phyloP scores from a whole-genome alignment of 2,329 filamentous ascomycete species.

The Fusarium nisikadoi region DNA sequence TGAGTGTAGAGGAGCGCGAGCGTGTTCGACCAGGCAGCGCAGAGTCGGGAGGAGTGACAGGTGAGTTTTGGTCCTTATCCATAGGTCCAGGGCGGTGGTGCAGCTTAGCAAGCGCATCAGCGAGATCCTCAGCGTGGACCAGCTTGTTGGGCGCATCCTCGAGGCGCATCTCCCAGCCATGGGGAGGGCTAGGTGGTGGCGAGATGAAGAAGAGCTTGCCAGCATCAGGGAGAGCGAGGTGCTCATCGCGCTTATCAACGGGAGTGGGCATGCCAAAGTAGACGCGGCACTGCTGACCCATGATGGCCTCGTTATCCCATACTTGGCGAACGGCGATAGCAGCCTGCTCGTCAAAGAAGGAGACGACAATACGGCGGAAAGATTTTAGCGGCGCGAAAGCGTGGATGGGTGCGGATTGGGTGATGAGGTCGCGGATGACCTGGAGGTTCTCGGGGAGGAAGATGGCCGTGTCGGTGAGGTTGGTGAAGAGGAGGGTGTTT shows the following conservation, averaged over 20 bases:
- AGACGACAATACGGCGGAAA: conserved; percentile 83
- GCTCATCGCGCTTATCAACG: conserved; percentile 64
- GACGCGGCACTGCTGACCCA: conserved; percentile 75
- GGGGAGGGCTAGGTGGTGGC: conserved; percentile 73
- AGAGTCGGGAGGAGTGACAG: conserved; percentile 48
- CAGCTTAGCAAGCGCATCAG: conserved; percentile 71
- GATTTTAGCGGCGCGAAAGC: conserved; percentile 84
- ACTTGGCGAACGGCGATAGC: conserved; percentile 77
- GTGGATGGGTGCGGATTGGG: conserved; percentile 76
- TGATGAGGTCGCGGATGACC: conserved; percentile 77
- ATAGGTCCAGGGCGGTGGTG: conserved; percentile 59
- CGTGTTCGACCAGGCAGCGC: conserved; percentile 50
- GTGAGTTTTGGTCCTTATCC: conserved; percentile 49
- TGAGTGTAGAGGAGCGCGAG: conserved; percentile 72
- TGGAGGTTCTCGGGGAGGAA: conserved; percentile 80
- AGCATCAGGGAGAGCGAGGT: conserved; percentile 73
- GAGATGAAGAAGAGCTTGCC: conserved; percentile 80
- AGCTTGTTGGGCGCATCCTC: conserved; percentile 77
- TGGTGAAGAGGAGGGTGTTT: conserved; percentile 87
- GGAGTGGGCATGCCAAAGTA: conserved; percentile 74
- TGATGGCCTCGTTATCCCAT: conserved; percentile 78
- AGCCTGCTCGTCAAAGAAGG: conserved; percentile 76
- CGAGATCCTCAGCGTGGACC: conserved; percentile 75
- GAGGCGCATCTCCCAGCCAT: conserved; percentile 74
- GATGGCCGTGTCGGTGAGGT: conserved; percentile 77